Evolutionary conservation across 768 basidiomycete species (phyloP).

Genomic region (Podaxis rugospora): DNA sequence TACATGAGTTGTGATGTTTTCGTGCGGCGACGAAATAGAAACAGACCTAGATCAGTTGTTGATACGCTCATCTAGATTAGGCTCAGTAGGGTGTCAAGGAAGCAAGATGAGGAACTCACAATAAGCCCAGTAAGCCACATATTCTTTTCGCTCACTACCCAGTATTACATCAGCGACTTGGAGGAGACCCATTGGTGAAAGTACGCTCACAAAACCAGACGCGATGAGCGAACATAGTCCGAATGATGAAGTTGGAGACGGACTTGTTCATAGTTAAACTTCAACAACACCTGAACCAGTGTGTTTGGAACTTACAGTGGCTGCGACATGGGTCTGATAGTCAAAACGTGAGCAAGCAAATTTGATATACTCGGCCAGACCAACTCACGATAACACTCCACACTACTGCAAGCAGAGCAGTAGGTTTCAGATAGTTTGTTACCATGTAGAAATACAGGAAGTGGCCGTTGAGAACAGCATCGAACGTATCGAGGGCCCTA

Average conservation of each 20-base stretch:
- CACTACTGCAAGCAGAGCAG: slow-evolving; percentile 36
- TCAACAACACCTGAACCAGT: not conserved
- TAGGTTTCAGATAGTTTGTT: slow-evolving; percentile 45
- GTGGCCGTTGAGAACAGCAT: slow-evolving; percentile 47
- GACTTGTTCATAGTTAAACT: slow-evolving; percentile 27
- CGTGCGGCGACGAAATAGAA: not conserved
- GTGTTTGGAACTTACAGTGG: slow-evolving; percentile 38
- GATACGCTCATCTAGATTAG: slow-evolving; percentile 30
- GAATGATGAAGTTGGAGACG: slow-evolving; percentile 45
- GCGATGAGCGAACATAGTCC: slow-evolving; percentile 46
- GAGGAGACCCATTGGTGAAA: not conserved
- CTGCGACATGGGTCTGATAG: slow-evolving; percentile 45
- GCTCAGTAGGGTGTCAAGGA: not conserved
- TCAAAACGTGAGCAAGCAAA: not conserved
- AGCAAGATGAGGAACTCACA: slow-evolving; percentile 27
- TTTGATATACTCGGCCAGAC: not conserved
- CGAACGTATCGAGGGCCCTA: slow-evolving; percentile 54
- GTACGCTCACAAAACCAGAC: slow-evolving; percentile 43
- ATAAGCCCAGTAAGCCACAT: slow-evolving; percentile 37
- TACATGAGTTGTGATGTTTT: slow-evolving; percentile 1
- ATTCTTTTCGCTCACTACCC: slow-evolving; percentile 42
- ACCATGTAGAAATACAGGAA: slow-evolving; percentile 58
- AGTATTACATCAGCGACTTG: not conserved
- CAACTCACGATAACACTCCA: slow-evolving; percentile 52
- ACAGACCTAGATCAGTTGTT: slow-evolving; percentile 34